Evolutionary conservation across 352 stramenopile species (phyloP).

Genomic region (Phytophthora sp.): DNA sequence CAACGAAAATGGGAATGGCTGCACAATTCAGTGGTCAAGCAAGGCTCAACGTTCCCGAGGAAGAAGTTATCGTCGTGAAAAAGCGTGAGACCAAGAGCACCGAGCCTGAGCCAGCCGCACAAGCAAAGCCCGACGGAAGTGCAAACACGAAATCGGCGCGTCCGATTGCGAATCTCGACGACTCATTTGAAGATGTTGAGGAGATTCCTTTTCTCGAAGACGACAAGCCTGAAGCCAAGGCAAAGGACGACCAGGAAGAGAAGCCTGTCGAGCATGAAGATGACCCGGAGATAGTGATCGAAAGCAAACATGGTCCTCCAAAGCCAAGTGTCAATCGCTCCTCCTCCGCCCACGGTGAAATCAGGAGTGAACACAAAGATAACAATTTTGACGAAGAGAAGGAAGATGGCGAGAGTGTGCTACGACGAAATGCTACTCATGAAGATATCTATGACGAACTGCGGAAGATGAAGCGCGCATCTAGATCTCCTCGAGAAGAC

Average conservation of each 20-base stretch:
- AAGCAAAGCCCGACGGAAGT: constrained; percentile 7
- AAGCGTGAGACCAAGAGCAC: constrained; percentile 54
- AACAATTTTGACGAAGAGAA: constrained; percentile 31
- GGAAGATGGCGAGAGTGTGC: constrained; percentile 20
- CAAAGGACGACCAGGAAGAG: constrained; percentile 17
- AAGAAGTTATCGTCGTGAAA: constrained; percentile 75
- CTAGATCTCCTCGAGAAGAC: constrained; percentile 36
- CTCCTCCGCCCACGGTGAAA: neutral
- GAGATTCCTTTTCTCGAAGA: constrained; percentile 83
- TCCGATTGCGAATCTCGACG: constrained; percentile 41
- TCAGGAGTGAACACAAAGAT: constrained; percentile 29
- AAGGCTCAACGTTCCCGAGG: constrained; percentile 63
- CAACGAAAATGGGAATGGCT: constrained; percentile 47
- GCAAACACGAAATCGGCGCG: constrained; percentile 20
- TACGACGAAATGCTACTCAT: constrained; percentile 34
- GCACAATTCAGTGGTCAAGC: constrained; percentile 61
- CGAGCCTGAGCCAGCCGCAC: constrained; percentile 37
- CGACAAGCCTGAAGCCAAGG: constrained; percentile 49
- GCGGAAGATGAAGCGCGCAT: constrained; percentile 51
- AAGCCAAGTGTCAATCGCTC: constrained; percentile 20
- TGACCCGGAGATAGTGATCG: constrained; percentile 63
- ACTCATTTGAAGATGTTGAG: constrained; percentile 81
- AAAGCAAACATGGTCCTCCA: constrained; percentile 49
- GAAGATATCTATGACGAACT: constrained; percentile 70
- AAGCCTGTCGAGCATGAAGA: constrained; percentile 40